A percentile compares a stretch with the other conserved stretches of the same genome.
phyloP scores from a whole-genome alignment of 2,329 filamentous ascomycete genomes.

The Aspergillus uvarum region DNA sequence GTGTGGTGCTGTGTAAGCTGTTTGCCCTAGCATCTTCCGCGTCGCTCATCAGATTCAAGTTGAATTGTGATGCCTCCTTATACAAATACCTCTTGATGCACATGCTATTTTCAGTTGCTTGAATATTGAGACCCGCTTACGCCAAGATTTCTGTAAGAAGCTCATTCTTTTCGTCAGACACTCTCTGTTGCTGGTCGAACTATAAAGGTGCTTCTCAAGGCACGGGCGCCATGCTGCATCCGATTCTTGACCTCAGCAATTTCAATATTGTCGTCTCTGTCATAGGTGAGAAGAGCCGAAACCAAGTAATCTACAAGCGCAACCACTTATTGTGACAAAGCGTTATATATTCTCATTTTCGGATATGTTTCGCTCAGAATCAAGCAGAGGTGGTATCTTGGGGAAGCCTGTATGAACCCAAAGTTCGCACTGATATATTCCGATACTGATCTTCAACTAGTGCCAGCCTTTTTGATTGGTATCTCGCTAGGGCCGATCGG shows the following conservation, averaged over 20 bases:
- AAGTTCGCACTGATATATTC: background rate
- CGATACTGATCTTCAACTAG: constrained; percentile 32
- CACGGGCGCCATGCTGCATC: constrained; percentile 32
- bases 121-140: background rate
- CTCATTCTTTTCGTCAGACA: background rate
- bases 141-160: background rate
- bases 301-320: background rate
- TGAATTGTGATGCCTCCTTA: background rate
- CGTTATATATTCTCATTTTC: constrained; percentile 34
- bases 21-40: background rate
- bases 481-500: constrained; percentile 56
- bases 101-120: background rate
- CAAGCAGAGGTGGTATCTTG: constrained; percentile 42
- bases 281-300: constrained; percentile 25
- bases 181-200: background rate
- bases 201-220: background rate
- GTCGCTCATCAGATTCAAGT: background rate
- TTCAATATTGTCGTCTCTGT: constrained; percentile 37
- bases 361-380: constrained; percentile 38
- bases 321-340: constrained; percentile 15
- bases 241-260: constrained; percentile 36
- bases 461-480: constrained; percentile 57
- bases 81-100: background rate
- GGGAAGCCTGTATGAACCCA: constrained; percentile 38
- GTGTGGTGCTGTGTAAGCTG: background rate